Conservation (phyloP, 2,329 filamentous ascomycete species). For the Fusarium decemcellulare region DNA sequence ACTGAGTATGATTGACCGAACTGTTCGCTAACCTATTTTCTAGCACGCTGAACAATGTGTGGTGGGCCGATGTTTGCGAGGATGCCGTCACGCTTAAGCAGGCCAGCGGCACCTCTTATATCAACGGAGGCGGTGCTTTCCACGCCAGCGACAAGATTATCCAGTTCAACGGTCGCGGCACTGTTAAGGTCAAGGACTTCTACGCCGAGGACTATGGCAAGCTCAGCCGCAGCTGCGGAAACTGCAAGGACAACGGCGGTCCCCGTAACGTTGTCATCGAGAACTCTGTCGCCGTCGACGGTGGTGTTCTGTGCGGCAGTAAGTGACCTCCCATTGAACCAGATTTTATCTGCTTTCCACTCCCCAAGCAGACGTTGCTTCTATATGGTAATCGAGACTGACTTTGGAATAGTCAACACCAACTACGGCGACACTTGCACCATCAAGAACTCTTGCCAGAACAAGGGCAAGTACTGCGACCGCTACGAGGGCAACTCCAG, state of each 20-base stretch:
- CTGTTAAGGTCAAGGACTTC: slow-evolving; percentile 55
- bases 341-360: no score
- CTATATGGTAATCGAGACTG: no score
- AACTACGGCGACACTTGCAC: slow-evolving; percentile 47
- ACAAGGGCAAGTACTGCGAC: slow-evolving; percentile 40
- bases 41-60: slow-evolving; percentile 52
- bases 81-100: slow-evolving; percentile 55
- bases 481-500: slow-evolving; percentile 39
- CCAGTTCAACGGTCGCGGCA: slow-evolving; percentile 60
- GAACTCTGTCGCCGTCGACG: slow-evolving; percentile 38
- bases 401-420: slow-evolving; percentile 37
- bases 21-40: background rate
- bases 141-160: slow-evolving; percentile 47
- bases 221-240: slow-evolving; percentile 65
- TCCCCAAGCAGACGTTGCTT: no score
- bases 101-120: slow-evolving; percentile 55
- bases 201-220: slow-evolving; percentile 56
- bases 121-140: slow-evolving; percentile 50
- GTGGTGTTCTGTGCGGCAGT: slow-evolving; percentile 42
- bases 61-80: slow-evolving; percentile 58
- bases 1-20: no score
- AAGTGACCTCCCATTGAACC: no score
- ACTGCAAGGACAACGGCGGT: slow-evolving; percentile 37
- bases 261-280: slow-evolving; percentile 41
- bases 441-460: slow-evolving; percentile 40